These are phyloP conservation scores for Caloboletus firmus DNA, from an alignment of 1,284 basidiomycete species.

Conservation along the genomic window DNA sequence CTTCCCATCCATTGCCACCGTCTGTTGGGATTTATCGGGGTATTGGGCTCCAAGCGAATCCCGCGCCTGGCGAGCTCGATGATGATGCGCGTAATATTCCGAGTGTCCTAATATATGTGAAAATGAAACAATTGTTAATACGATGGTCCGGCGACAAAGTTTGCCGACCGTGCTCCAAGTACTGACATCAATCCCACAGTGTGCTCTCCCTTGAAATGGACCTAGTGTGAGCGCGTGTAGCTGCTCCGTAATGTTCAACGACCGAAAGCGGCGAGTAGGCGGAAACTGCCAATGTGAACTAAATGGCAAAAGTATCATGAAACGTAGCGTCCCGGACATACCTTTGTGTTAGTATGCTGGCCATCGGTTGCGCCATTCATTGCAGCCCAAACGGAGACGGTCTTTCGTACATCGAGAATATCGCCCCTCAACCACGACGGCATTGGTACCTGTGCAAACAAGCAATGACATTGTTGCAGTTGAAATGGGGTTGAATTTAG, in stretches of 20 bases:
- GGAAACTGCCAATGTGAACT: constrained; percentile 14
- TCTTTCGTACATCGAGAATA: constrained; percentile 64
- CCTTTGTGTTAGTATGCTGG: constrained; percentile 29
- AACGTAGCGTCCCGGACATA: constrained; percentile 13
- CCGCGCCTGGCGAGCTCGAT: constrained; percentile 69
- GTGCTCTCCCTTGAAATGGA: constrained; percentile 77
- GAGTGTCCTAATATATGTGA: constrained; percentile 63
- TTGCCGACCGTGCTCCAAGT: constrained; percentile 1
- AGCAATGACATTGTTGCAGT: constrained; percentile 7
- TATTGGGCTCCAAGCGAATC: constrained; percentile 71
- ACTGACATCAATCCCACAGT: constrained; percentile 87
- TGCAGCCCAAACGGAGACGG: constrained; percentile 50
- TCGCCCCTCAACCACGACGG: constrained; percentile 71
- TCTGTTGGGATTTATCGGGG: constrained; percentile 60
- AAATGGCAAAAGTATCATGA: constrained; percentile 19
- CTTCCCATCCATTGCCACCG: constrained; percentile 85
- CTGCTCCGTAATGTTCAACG: constrained; percentile 65
- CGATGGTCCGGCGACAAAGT: constrained; percentile 14
- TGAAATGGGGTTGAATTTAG: constrained; percentile 36
- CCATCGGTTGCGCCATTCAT: constrained; percentile 21
- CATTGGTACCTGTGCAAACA: constrained; percentile 53
- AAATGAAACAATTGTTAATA: constrained; percentile 14
- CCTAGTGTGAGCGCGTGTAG: constrained; percentile 57
- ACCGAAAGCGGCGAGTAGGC: constrained; percentile 26
- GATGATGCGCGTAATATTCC: constrained; percentile 81